These are phyloP conservation scores for Clavispora phyllophila DNA, from an alignment of 805 yeast genomes.

Conservation along the genomic window DNA sequence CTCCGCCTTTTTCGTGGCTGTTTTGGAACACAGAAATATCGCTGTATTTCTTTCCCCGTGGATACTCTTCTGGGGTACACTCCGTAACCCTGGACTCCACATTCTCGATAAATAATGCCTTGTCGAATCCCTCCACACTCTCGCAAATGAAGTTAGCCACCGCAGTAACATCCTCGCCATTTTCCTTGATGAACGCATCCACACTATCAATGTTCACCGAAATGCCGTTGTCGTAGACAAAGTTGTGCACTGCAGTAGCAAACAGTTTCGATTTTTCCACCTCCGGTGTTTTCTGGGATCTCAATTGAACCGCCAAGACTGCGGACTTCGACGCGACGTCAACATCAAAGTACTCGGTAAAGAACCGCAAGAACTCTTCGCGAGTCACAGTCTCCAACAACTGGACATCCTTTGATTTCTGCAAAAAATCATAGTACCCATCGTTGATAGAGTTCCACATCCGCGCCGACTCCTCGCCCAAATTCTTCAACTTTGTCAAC, in stretches of 20 bases:
- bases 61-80: constrained; percentile 39
- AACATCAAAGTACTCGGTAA: constrained; percentile 35
- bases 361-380: constrained; percentile 54
- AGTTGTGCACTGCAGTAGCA: constrained; percentile 25
- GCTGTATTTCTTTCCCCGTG: constrained; percentile 44
- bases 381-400: constrained; percentile 50
- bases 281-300: constrained; percentile 41
- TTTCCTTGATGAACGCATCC: constrained; percentile 9
- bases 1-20: constrained; percentile 46
- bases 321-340: constrained; percentile 13
- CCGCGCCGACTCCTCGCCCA: constrained; percentile 67
- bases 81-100: constrained; percentile 14
- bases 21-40: constrained; percentile 55
- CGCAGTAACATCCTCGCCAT: constrained; percentile 7
- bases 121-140: neutral
- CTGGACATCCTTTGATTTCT: constrained; percentile 53
- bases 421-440: constrained; percentile 75
- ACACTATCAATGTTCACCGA: constrained; percentile 22
- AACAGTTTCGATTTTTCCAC: constrained; percentile 16
- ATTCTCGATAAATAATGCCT: constrained; percentile 9
- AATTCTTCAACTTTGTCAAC: constrained; percentile 67
- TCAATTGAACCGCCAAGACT: constrained; percentile 36
- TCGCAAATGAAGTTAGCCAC: constrained; percentile 1
- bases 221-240: constrained; percentile 17
- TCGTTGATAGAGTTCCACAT: constrained; percentile 64